Evolutionary conservation across 345 rosid genomes (phyloP).

Genomic region (Lepidium didymum): DNA sequence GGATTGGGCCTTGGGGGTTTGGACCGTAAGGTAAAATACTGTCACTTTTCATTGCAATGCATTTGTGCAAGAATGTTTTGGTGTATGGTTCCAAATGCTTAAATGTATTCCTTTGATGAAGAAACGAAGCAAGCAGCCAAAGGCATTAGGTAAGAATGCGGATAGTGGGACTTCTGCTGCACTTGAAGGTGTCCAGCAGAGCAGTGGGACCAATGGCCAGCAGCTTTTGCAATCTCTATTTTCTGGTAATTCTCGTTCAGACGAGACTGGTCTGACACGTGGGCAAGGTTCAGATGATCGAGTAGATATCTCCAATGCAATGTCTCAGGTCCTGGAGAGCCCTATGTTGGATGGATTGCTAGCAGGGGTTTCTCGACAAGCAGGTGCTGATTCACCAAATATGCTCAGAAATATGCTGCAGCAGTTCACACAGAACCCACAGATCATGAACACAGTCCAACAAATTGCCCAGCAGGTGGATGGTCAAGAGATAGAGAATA

Average conservation of each 20-base stretch:
- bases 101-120: constrained; percentile 17
- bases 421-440: constrained; percentile 77
- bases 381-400: constrained; percentile 78
- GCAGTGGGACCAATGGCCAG: constrained; percentile 36
- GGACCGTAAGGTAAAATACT: constrained; percentile 63
- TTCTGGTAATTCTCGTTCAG: constrained; percentile 35
- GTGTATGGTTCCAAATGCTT: background rate
- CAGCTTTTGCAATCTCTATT: constrained; percentile 63
- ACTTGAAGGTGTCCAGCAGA: constrained; percentile 31
- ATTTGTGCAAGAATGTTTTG: background rate
- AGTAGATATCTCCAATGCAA: constrained; percentile 43
- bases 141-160: constrained; percentile 21
- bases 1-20: constrained; percentile 84
- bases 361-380: constrained; percentile 59
- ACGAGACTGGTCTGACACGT: constrained; percentile 23
- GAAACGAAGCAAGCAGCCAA: constrained; percentile 50
- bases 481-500: constrained; percentile 56
- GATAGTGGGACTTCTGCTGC: constrained; percentile 38
- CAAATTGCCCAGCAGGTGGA: constrained; percentile 92
- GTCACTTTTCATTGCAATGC: background rate
- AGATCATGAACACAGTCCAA: constrained; percentile 69
- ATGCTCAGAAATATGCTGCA: constrained; percentile 78
- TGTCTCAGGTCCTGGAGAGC: constrained; percentile 67
- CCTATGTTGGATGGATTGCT: constrained; percentile 68
- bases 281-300: constrained; percentile 37